phyloP scores from a whole-genome alignment of 345 rosid genomes.

The Aquilaria sinensis region DNA sequence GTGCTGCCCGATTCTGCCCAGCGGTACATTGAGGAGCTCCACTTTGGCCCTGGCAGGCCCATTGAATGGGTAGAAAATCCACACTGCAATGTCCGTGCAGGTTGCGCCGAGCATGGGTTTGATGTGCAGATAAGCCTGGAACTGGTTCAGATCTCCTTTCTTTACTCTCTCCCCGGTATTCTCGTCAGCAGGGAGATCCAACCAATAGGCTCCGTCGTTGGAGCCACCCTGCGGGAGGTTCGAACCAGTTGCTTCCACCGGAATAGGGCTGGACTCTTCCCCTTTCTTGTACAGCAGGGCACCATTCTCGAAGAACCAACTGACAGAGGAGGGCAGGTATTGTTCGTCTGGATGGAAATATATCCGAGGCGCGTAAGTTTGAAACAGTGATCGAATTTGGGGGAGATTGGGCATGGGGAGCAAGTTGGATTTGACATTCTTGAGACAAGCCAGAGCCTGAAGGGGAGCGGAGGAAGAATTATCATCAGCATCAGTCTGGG shows the following conservation, averaged over 20 bases:
- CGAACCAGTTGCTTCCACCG: conserved; percentile 42
- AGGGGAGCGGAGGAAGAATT: conserved; percentile 3
- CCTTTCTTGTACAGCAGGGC: conserved; percentile 61
- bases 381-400: conserved; percentile 42
- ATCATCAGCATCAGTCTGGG: conserved; percentile 14
- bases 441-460: conserved; percentile 44
- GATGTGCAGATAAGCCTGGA: conserved; percentile 51
- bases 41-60: conserved; percentile 71
- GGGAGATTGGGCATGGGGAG: conserved; percentile 54
- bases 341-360: conserved; percentile 76
- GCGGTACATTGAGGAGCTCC: conserved; percentile 35
- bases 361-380: conserved; percentile 50
- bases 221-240: conserved; percentile 91
- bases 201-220: conserved; percentile 66
- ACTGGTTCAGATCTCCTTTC: conserved; percentile 52
- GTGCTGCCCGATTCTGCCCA: conserved; percentile 77
- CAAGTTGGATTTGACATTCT: conserved; percentile 32
- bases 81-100: conserved; percentile 58
- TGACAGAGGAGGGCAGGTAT: conserved; percentile 68
- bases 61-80: conserved; percentile 87
- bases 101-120: conserved; percentile 84
- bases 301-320: conserved; percentile 69
- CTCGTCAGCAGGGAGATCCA: conserved; percentile 61
- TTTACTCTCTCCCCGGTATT: conserved; percentile 45
- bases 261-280: conserved; percentile 52